Base-by-base conservation (phyloP, 495 filamentous ascomycete genomes). In the Sordaria brevicollis region DNA sequence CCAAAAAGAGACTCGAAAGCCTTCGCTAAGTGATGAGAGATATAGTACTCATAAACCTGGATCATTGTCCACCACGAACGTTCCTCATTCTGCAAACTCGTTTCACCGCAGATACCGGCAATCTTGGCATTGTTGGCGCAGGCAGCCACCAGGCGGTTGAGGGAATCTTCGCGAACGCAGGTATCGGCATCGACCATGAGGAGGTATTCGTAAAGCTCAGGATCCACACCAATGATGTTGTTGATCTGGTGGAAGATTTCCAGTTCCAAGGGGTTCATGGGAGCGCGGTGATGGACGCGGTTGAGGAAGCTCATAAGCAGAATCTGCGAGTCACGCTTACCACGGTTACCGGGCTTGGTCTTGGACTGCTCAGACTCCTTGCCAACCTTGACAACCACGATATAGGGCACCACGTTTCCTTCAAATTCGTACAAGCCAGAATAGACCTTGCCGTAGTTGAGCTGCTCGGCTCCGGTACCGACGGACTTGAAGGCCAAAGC, bases 211-310 rank as follows among this genome's bases (percentile, higher is more conserved):
- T 99, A 99, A 9, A 99, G 87, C 77, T 97, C 93, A 21, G 95
- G 95, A 74, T 99, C 93, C 34, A 99, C 95, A 71, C 95, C 95
- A 72, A 99, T 99, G 75, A 99, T 92, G 77, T 99, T 99, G 83
- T 96, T 96, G 84, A 99, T 94, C 78, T 99, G 95, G 73, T 99
- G 94, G 84, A 96, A 97, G 83, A 98, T 94, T 78, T 99, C 95
- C 25, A 99, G 86, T 79, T 99, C 94, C 31, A 99, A 89, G 10
- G 95, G 96, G 49, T 89, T 92, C 95, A 99, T 99, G 5, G 94
- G 89, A 5, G 90, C 82, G 70, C 93, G 92, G 78, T 99, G 92
- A 78, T 99, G 95, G 17, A 99, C 94, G 66, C 96, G 93, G 81
- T 98, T 98, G 74, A 99, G 87, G 87, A 99, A 98, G 78, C 89